These are phyloP conservation scores for Solanum rostratum DNA, from an alignment of 257 asterid genomes.

Conservation along the genomic window DNA sequence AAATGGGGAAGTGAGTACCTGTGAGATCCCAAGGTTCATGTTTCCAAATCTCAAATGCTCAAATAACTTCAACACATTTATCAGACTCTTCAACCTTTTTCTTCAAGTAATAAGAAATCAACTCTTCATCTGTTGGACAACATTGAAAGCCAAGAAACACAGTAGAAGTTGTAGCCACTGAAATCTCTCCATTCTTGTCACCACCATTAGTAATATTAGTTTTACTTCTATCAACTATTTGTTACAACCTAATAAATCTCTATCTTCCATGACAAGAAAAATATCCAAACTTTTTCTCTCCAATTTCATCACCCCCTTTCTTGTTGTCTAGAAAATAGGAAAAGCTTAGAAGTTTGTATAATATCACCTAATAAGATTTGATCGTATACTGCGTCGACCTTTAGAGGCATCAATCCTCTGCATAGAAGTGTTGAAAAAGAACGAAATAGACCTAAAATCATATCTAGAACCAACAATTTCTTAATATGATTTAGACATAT, in stretches of 20 bases:
- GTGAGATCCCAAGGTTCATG: slow-evolving; percentile 96
- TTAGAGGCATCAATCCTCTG: no score
- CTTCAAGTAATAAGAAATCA: slow-evolving; percentile 53
- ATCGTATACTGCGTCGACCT: no score
- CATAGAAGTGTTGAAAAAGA: no score
- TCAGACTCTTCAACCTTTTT: slow-evolving; percentile 48
- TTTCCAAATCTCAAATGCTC: slow-evolving; percentile 70
- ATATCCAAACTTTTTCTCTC: not conserved
- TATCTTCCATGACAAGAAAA: not conserved
- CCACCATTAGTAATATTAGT: not conserved
- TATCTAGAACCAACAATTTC: no score
- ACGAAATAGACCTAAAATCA: no score
- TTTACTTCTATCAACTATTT: not conserved
- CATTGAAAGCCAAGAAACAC: slow-evolving; percentile 80
- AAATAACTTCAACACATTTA: slow-evolving; percentile 44
- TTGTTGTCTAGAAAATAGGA: no score
- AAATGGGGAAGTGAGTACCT: slow-evolving; percentile 19
- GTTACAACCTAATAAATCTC: not conserved
- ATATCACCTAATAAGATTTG: no score
- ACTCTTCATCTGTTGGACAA: slow-evolving; percentile 76
- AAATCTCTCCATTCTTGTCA: slow-evolving; percentile 29
- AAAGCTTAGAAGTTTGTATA: not conserved
- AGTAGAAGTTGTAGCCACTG: slow-evolving; percentile 51
- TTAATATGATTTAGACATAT: no score
- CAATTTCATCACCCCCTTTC: not conserved